phyloP scores from a whole-genome alignment of 2,329 filamentous ascomycete genomes.

The Aspergillus floridensis region DNA sequence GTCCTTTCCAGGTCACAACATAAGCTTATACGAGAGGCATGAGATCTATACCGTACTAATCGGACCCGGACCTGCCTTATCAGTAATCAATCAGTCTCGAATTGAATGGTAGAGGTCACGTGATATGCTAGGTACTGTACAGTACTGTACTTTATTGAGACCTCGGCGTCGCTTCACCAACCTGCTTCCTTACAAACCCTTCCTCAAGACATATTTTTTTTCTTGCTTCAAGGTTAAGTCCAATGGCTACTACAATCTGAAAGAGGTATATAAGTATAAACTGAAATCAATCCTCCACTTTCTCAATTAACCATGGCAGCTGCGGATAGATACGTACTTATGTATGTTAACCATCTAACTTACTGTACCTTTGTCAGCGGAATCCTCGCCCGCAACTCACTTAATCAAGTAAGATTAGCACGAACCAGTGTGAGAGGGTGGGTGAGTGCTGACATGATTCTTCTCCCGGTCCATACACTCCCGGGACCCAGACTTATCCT shows the following conservation, averaged over 20 bases:
- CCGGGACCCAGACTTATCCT: conserved; percentile 7
- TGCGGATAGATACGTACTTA: no score
- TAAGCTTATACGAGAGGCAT: no score
- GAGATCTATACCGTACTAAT: neutral
- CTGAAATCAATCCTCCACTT: no score
- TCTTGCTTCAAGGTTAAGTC: neutral
- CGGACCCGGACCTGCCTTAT: conserved; percentile 12
- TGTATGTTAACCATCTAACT: no score
- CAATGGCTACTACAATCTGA: neutral
- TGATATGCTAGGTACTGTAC: neutral
- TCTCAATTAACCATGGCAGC: no score
- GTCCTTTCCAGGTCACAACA: no score
- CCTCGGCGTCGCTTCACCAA: neutral
- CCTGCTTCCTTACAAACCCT: neutral
- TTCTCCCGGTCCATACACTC: neutral
- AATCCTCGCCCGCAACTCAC: neutral
- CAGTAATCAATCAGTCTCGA: conserved; percentile 14
- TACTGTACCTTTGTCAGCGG: neutral
- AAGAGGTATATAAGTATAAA: neutral
- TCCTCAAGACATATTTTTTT: neutral
- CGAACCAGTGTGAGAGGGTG: neutral
- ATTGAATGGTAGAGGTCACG: neutral
- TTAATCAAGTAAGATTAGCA: neutral
- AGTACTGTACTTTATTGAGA: neutral
- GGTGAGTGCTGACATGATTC: neutral